A percentile compares a stretch with the other conserved stretches of the same genome.
phyloP scores from a whole-genome alignment of 2,329 filamentous ascomycete species.

The Fusarium graminum region DNA sequence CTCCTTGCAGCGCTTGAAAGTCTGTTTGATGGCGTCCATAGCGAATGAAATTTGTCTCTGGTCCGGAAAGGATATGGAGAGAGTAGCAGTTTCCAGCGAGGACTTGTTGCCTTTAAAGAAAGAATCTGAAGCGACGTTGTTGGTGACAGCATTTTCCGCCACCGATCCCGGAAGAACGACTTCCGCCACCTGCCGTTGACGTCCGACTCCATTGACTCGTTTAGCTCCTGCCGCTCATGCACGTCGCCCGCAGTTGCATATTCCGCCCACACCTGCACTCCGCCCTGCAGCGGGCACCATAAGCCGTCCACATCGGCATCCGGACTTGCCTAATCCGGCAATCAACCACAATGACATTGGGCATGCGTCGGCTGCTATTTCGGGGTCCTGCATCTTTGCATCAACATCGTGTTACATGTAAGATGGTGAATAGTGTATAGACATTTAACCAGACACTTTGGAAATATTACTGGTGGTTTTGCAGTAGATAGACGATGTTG shows the following conservation, averaged over 20 bases:
- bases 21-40: slow-evolving; percentile 71
- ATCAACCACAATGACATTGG: slow-evolving; percentile 29
- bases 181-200: slow-evolving; percentile 46
- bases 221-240: slow-evolving; percentile 44
- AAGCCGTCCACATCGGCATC: slow-evolving; percentile 28
- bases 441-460: neutral
- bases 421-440: neutral
- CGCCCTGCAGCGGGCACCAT: slow-evolving; percentile 43
- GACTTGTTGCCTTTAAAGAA: slow-evolving; percentile 33
- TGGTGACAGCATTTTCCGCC: slow-evolving; percentile 42
- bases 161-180: slow-evolving; percentile 51
- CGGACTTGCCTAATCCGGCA: slow-evolving; percentile 51
- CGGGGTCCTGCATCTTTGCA: slow-evolving; percentile 28
- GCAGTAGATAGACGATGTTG: neutral
- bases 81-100: slow-evolving; percentile 9
- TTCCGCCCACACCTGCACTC: slow-evolving; percentile 39
- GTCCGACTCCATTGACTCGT: slow-evolving; percentile 16
- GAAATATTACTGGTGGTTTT: neutral
- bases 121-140: slow-evolving; percentile 23
- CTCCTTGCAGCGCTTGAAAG: slow-evolving; percentile 71
- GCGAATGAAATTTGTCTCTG: slow-evolving; percentile 41
- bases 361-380: slow-evolving; percentile 8
- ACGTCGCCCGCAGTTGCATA: slow-evolving; percentile 37
- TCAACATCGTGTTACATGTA: slow-evolving; percentile 6
- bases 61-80: slow-evolving; percentile 11